Evolutionary conservation across 371 early-diverging fungal genomes (phyloP), one percentile per base, ranked within the genome.

Genomic region (Mortierella sp.): DNA sequence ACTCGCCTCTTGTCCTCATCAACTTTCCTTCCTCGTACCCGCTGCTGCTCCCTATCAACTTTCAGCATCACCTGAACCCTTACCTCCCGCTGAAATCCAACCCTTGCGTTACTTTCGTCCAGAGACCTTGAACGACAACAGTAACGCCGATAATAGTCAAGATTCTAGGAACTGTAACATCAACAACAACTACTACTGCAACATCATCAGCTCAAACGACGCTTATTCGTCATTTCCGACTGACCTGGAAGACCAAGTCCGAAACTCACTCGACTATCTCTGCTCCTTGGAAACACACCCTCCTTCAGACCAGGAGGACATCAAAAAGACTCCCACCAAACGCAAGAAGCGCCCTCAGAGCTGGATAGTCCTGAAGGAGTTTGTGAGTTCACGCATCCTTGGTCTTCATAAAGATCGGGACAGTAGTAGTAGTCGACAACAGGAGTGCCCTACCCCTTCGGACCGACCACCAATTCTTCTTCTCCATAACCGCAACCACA

Each of bases 351-450:
- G 84, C 31, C 72, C 68, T 28, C 78, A 70, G 44, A 77, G 76
- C 60, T 84, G 80, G 84, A 55, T 76, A 11, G 80, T 76, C 42
- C 16, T 84, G 47, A 80, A 84, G 45, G 63, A 75, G 13, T 84
- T 80, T 74, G 76, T 84, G 31, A 38, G 76, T 42, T 58, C 70
- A 26, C 80, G 34, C 8, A 55, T 83, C 50, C 70, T 80, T 45
- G 79, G 79, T 26, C 47, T 71, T 10, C 57, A 34, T 55, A 68
- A 60, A 55, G 76, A 28, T 11, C 8, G 31, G 58, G 65, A 71
- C 19, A 76, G 38, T 31, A 47, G 21, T 44, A 42, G 28, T 55
- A 54, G 26, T 28, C n/a, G 26, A 26, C 70, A 48, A 38, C 44
- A 24, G 19, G 28, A 44, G 24, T 28, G 44, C 42, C 45, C 31